Evolutionary conservation across 2,329 filamentous ascomycete species (phyloP).

Genomic region (Alternaria arbusti): DNA sequence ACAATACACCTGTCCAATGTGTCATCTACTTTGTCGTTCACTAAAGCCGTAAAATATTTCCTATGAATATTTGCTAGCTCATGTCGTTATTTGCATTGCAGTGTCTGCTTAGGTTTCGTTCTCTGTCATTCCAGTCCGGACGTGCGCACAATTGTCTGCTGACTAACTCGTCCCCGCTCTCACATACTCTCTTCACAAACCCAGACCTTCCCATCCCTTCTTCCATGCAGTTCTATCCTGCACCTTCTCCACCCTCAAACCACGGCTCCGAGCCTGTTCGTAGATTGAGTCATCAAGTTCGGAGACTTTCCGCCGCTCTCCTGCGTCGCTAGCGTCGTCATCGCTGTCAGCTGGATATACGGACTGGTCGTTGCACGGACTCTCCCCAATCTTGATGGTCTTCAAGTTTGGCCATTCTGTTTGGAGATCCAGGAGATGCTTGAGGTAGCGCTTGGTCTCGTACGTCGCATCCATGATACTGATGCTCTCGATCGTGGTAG

Average conservation of each 20-base stretch:
- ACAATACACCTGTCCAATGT: background rate
- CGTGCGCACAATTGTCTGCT: background rate
- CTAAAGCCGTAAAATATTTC: background rate
- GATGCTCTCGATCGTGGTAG: background rate
- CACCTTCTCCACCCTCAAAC: background rate
- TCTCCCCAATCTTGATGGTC: background rate
- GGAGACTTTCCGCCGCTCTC: background rate
- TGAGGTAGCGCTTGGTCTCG: background rate
- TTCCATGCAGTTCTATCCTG: background rate
- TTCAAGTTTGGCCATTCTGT: background rate
- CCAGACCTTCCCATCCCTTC: background rate
- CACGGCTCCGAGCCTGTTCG: background rate
- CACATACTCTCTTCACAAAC: background rate
- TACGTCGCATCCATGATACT: background rate
- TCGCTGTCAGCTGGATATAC: background rate
- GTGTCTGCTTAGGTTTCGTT: background rate
- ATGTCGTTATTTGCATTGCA: background rate
- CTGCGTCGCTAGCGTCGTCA: background rate
- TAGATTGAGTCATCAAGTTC: background rate
- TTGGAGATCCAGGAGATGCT: background rate
- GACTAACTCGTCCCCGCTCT: background rate
- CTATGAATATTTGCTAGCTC: background rate
- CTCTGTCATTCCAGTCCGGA: background rate
- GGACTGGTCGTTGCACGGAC: background rate
- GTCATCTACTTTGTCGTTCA: background rate